These are phyloP conservation scores for Blastobotrys illinoisensis DNA, from an alignment of 1,139 yeast species.

Conservation along the genomic window DNA sequence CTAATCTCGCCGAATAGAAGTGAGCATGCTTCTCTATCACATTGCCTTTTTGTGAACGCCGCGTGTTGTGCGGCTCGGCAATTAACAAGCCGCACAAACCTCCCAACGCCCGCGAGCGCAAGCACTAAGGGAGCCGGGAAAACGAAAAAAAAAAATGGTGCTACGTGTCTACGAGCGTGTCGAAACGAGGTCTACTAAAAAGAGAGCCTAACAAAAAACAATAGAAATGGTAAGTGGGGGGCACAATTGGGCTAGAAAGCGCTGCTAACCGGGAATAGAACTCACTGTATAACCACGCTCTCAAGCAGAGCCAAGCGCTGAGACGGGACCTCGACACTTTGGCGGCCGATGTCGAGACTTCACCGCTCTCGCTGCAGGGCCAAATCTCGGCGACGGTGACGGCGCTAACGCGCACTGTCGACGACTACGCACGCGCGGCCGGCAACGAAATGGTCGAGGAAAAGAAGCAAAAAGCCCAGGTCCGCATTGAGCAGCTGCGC, in stretches of 20 bases:
- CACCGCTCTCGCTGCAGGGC: conserved; percentile 75
- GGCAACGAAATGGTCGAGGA: conserved; percentile 55
- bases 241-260: neutral
- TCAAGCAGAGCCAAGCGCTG: conserved; percentile 72
- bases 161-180: neutral
- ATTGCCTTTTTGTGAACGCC: no score
- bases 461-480: conserved; percentile 56
- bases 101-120: neutral
- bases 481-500: conserved; percentile 56
- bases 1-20: no score
- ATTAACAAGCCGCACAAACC: neutral
- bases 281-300: conserved; percentile 81
- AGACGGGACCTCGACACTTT: conserved; percentile 63
- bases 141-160: neutral
- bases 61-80: no score
- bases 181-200: no score
- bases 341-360: conserved; percentile 58
- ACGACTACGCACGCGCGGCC: conserved; percentile 65
- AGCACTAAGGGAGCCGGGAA: neutral
- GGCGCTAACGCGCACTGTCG: conserved; percentile 67
- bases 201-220: neutral
- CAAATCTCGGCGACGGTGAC: conserved; percentile 80
- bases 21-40: no score
- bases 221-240: neutral
- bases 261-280: conserved; percentile 41